Evolutionary conservation across 2,329 filamentous ascomycete species (phyloP).

Genomic region (Xylaria polymorpha): DNA sequence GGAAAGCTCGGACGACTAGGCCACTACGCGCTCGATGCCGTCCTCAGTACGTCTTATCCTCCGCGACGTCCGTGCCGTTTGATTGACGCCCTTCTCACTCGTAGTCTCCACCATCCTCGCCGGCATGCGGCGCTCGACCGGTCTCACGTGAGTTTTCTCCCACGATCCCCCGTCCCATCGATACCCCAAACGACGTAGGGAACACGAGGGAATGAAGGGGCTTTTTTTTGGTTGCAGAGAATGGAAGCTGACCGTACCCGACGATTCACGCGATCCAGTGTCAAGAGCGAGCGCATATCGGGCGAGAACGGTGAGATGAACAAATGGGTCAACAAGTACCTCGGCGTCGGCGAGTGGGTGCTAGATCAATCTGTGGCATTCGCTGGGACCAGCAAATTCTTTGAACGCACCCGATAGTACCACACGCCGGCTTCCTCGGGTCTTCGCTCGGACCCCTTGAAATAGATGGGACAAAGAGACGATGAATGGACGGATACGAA

Average conservation of each 20-base stretch:
- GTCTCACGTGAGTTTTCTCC: constrained; percentile 85
- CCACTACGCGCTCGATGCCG: constrained; percentile 96
- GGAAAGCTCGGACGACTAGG: constrained; percentile 90
- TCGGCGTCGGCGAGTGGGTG: constrained; percentile 95
- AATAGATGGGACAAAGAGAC: constrained; percentile 6
- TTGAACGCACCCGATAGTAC: constrained; percentile 84
- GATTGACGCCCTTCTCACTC: constrained; percentile 43
- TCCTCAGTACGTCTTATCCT: constrained; percentile 74
- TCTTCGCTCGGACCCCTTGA: not conserved
- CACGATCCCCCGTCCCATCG: constrained; percentile 37
- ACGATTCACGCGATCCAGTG: constrained; percentile 69
- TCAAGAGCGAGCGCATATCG: constrained; percentile 85
- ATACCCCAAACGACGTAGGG: not conserved
- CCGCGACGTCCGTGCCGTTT: not conserved
- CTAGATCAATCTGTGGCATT: constrained; percentile 98
- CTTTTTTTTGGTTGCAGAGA: not conserved
- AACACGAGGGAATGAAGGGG: not conserved
- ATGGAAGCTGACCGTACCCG: constrained; percentile 23
- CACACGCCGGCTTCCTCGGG: not conserved
- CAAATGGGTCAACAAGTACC: constrained; percentile 92
- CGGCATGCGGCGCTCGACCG: constrained; percentile 96
- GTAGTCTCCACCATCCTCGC: constrained; percentile 94
- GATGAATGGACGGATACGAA: constrained; percentile 32
- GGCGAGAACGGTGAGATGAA: constrained; percentile 86
- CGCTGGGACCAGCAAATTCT: constrained; percentile 87